These are phyloP conservation scores for Aechmea fasciata DNA, from an alignment of 176 grass and related monocot genomes.

Conservation along the genomic window DNA sequence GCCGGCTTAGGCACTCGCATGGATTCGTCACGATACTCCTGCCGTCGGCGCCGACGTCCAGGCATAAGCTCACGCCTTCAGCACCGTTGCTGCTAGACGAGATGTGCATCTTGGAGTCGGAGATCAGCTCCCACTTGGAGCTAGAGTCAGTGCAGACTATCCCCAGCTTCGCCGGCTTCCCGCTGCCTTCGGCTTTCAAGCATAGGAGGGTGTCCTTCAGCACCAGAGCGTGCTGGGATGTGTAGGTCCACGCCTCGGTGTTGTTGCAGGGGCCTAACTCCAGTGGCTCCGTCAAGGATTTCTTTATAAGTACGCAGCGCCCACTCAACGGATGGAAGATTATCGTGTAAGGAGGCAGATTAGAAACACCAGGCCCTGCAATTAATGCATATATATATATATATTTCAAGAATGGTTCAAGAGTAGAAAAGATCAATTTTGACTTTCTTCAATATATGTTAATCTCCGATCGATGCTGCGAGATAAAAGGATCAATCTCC, in stretches of 20 bases:
- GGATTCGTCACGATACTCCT: constrained; percentile 48
- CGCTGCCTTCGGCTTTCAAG: constrained; percentile 38
- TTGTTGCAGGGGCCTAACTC: constrained; percentile 42
- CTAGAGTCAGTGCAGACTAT: constrained; percentile 31
- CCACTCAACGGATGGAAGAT: constrained; percentile 72
- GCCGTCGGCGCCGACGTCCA: constrained; percentile 58
- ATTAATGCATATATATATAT: too few relatives aligned
- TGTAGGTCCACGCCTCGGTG: constrained; percentile 10
- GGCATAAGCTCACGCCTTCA: constrained; percentile 34
- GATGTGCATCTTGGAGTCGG: constrained; percentile 67
- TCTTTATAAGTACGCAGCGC: constrained; percentile 34
- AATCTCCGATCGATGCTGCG: too few relatives aligned
- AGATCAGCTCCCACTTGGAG: constrained; percentile 47
- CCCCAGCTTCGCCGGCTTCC: constrained; percentile 28
- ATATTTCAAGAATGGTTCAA: not conserved
- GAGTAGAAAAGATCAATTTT: not conserved
- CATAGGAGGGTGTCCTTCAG: constrained; percentile 28
- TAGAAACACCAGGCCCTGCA: constrained; percentile 43
- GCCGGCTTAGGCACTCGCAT: constrained; percentile 54
- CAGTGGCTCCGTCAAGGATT: not conserved
- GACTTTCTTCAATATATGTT: not conserved
- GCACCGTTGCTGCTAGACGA: not conserved
- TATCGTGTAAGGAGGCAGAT: constrained; percentile 29
- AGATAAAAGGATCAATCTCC: too few relatives aligned
- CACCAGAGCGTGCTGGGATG: constrained; percentile 10